Conservation (phyloP, 1,139 yeast species). For the Blastobotrys capitulatus region DNA sequence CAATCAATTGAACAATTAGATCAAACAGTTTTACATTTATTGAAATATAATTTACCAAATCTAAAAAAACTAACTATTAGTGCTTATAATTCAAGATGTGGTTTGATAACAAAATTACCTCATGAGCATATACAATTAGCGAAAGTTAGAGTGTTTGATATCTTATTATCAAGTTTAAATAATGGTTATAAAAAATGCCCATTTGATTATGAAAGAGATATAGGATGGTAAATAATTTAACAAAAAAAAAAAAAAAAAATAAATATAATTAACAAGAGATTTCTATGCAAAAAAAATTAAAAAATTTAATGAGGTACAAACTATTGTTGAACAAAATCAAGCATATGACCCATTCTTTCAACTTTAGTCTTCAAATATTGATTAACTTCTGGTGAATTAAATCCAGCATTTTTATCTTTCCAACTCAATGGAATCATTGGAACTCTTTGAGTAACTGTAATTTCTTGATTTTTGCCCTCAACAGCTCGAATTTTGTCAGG, state of each 20-base stretch:
- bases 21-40: background rate
- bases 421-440: conserved; percentile 98
- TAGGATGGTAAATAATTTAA: background rate
- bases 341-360: conserved; percentile 94
- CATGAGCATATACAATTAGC: background rate
- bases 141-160: background rate
- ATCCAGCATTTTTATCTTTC: conserved; percentile 59
- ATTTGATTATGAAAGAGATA: background rate
- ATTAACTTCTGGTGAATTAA: conserved; percentile 79
- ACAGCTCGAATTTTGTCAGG: conserved; percentile 96
- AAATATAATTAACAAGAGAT: background rate
- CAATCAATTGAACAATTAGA: background rate
- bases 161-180: background rate
- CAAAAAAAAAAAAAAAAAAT: background rate
- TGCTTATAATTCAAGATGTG: background rate
- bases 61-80: background rate
- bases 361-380: conserved; percentile 90
- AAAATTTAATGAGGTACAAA: no score
- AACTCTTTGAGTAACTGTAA: conserved; percentile 75
- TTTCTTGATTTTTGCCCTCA: conserved; percentile 69
- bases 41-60: background rate
- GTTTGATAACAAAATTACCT: background rate
- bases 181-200: background rate
- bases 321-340: conserved; percentile 29
- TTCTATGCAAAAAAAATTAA: background rate